Conservation (phyloP, 345 rosid species). For the Lepidium sativum region DNA sequence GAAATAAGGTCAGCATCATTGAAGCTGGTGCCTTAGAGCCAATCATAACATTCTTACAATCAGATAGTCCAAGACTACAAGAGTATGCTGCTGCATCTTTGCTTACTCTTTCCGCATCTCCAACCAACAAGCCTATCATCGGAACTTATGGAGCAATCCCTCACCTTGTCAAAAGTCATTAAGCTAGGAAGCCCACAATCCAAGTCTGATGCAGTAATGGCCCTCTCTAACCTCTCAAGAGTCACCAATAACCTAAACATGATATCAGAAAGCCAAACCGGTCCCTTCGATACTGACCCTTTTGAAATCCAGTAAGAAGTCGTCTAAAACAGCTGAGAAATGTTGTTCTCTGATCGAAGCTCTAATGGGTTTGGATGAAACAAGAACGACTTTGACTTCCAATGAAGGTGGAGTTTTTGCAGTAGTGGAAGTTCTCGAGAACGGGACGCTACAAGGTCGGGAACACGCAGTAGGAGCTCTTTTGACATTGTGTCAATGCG, state of each 20-base stretch:
- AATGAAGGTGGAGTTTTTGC: slow-evolving; percentile 78
- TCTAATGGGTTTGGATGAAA: slow-evolving; percentile 49
- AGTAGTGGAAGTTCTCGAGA: slow-evolving; percentile 76
- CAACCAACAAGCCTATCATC: slow-evolving; percentile 63
- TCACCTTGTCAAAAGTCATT: slow-evolving; percentile 53
- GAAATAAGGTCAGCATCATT: slow-evolving; percentile 71
- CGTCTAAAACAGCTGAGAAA: slow-evolving; percentile 78
- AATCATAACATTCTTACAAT: slow-evolving; percentile 55
- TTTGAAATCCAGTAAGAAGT: slow-evolving; percentile 56
- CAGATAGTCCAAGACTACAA: slow-evolving; percentile 40
- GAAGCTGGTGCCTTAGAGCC: slow-evolving; percentile 86
- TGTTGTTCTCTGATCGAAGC: slow-evolving; percentile 73
- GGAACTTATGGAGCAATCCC: slow-evolving; percentile 73
- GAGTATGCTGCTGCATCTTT: slow-evolving; percentile 73
- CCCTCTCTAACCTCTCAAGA: slow-evolving; percentile 80
- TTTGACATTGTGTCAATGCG: slow-evolving; percentile 28
- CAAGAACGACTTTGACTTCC: slow-evolving; percentile 45
- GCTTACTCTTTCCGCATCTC: slow-evolving; percentile 77
- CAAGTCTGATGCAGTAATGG: slow-evolving; percentile 33
- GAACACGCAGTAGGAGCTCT: slow-evolving; percentile 80
- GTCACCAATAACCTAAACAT: slow-evolving; percentile 35
- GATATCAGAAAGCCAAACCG: slow-evolving; percentile 46
- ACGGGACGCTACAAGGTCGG: slow-evolving; percentile 66
- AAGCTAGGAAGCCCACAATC: slow-evolving; percentile 64
- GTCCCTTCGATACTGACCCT: slow-evolving; percentile 43